Evolutionary conservation across 2,329 filamentous ascomycete species (phyloP).

Genomic region (Conoideocrella luteorostrata): DNA sequence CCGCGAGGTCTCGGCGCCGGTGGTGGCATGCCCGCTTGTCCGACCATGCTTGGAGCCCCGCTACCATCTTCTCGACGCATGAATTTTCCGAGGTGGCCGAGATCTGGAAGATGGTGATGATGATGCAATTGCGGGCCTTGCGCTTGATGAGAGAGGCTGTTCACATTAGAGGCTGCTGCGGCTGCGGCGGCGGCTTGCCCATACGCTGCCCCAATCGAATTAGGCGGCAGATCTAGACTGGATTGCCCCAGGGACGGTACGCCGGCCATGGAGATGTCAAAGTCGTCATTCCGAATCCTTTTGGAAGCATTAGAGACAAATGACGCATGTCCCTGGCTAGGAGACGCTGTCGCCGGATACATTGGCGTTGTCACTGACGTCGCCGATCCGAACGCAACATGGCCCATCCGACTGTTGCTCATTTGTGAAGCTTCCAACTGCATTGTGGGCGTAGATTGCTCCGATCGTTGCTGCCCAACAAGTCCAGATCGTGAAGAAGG

Average conservation of each 20-base stretch:
- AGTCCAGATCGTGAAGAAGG: constrained; percentile 25
- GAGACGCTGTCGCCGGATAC: constrained; percentile 43
- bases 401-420: constrained; percentile 44
- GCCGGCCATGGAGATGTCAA: constrained; percentile 48
- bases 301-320: constrained; percentile 36
- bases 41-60: constrained; percentile 77
- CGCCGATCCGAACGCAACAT: constrained; percentile 45
- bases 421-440: constrained; percentile 51
- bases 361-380: constrained; percentile 45
- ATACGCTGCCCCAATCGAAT: constrained; percentile 46
- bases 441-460: constrained; percentile 36
- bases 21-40: constrained; percentile 77
- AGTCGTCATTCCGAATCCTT: constrained; percentile 50
- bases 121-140: constrained; percentile 47
- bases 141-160: constrained; percentile 3
- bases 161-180: constrained; percentile 13
- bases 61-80: constrained; percentile 53
- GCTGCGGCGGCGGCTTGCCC: constrained; percentile 34
- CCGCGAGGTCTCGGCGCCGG: constrained; percentile 76
- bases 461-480: constrained; percentile 35
- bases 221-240: constrained; percentile 51
- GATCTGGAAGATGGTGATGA: constrained; percentile 73
- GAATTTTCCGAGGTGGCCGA: constrained; percentile 62
- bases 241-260: constrained; percentile 47
- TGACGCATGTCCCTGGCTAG: constrained; percentile 27